Evolutionary conservation across 371 early-diverging fungal genomes (phyloP), one percentile per base, ranked within the genome.

Genomic region (Parasitella parasitica): DNA sequence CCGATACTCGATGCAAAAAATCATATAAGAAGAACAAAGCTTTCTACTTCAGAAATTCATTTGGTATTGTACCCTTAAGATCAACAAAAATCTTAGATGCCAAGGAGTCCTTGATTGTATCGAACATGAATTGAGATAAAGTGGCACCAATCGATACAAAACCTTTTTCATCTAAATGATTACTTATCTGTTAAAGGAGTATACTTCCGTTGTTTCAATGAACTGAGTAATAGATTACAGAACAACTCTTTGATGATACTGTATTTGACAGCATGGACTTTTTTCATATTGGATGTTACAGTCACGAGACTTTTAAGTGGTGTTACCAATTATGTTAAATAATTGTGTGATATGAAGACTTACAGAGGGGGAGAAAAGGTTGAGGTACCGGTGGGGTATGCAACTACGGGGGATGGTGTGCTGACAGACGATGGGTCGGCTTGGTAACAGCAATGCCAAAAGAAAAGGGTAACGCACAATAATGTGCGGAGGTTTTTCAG

Each of bases 271-370:
- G 38, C 58, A 68, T 61, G 55, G 36, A 63, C 61, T 64, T 61
- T 64, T 61, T 62, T 70, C 62, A 59, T 61, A 65, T 65, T 70
- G 63, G 37, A 59, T 51, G 55, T 41, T 65, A 28, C 63, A 70
- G 48, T 54, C 65, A 64, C 58, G 53, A 58, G 27, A 57, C 61
- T 65, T 70, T 28, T 50, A 65, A 36, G 59, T 61, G 59, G 63
- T 61, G 58, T 64, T 61, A 50, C 61, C 26, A 69, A 64, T 64
- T 62, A 64, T 64, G 18, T 69, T 59, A 61, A 64, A 36, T 58
- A 69, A 58, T 64, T 64, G 35, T 69, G 57, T 61, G 58, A 16
- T 61, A 69, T 69, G 65, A 46, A 46, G 39, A 69, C 62, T 64
- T 69, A 43, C 34, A 69, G 70, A 64, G 53, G 59, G n/a, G n/a